phyloP scores from a whole-genome alignment of 2,329 filamentous ascomycete genomes.

The Apiospora kogelbergensis region DNA sequence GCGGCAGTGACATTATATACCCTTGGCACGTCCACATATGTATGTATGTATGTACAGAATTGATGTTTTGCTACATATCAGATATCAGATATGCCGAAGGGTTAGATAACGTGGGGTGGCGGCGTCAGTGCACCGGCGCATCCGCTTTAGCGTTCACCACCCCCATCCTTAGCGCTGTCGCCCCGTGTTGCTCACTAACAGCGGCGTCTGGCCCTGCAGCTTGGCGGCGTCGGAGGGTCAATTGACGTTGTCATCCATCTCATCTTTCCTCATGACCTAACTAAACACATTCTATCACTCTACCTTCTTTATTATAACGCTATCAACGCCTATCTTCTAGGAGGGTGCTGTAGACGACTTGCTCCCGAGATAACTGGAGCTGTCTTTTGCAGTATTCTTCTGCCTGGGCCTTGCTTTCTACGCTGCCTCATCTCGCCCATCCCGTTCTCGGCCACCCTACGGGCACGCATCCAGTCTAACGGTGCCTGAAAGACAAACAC shows the following conservation, averaged over 20 bases:
- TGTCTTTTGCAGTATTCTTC: neutral
- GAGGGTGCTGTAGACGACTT: neutral
- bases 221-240: neutral
- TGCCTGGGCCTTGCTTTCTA: neutral
- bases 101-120: neutral
- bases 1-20: neutral
- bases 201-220: neutral
- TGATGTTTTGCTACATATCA: neutral
- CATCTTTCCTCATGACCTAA: slow-evolving; percentile 1
- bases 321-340: neutral
- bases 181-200: neutral
- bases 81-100: no score
- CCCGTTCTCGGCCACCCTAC: neutral
- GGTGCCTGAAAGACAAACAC: neutral
- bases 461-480: neutral
- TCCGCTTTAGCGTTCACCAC: neutral
- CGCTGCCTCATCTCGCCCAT: neutral
- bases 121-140: neutral
- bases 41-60: neutral
- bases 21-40: neutral
- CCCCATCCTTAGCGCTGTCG: neutral
- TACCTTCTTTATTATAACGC: neutral
- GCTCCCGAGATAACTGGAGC: neutral
- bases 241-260: slow-evolving; percentile 3
- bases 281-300: neutral